Percentiles rank a stretch among this genome's conserved stretches.
Conservation (phyloP, 306 rosid genomes). For the Erythrophleum fordii region DNA sequence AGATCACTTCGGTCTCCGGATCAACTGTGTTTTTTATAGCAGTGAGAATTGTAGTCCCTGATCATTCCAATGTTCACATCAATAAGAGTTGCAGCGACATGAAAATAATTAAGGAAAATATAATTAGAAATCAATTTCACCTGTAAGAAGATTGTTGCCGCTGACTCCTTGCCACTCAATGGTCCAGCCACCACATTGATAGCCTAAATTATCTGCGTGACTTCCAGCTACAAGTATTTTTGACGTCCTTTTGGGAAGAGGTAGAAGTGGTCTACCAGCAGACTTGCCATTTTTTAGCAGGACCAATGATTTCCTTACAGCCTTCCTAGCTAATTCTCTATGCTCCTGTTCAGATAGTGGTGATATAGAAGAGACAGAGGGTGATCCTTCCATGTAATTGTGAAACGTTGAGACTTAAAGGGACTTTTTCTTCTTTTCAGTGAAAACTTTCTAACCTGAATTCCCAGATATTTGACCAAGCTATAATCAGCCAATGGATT, state of each 20-base stretch:
- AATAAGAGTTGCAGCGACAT: not conserved
- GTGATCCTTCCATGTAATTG: not conserved
- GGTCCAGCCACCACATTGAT: constrained; percentile 56
- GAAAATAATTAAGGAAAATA: not conserved
- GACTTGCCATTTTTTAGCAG: constrained; percentile 40
- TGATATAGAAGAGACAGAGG: not conserved
- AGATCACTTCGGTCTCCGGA: constrained; percentile 30
- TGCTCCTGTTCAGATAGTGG: constrained; percentile 38
- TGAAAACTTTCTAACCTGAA: constrained; percentile 24
- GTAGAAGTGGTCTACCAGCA: constrained; percentile 40
- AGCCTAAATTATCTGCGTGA: constrained; percentile 50
- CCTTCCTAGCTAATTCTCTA: constrained; percentile 48
- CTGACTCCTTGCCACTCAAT: constrained; percentile 46
- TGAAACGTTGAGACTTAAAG: not conserved
- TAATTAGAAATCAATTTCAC: not conserved
- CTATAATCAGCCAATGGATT: constrained; percentile 46
- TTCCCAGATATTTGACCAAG: constrained; percentile 38
- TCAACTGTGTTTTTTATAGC: constrained; percentile 42
- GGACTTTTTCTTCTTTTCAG: not conserved
- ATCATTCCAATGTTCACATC: not conserved
- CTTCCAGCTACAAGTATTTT: constrained; percentile 51
- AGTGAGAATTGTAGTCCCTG: constrained; percentile 44
- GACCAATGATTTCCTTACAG: constrained; percentile 50
- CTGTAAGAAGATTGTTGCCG: constrained; percentile 38
- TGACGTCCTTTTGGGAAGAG: constrained; percentile 49